Base-by-base conservation (phyloP, 345 rosid species). In the Rhizophora mangle region DNA sequence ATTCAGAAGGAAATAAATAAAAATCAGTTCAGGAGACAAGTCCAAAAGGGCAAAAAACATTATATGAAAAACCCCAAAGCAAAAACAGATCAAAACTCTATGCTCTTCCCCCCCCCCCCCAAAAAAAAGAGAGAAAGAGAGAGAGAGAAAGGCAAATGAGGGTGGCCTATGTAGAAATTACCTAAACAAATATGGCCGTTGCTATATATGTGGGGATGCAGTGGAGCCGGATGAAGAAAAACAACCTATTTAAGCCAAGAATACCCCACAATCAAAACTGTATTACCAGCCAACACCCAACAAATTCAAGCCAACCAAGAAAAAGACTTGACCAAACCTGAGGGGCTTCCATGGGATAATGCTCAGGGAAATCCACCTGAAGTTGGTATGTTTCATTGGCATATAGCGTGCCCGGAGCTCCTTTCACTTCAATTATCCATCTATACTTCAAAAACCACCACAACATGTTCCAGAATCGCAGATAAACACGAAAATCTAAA, bases 321-420 rank as follows among this genome's bases (percentile, higher is more conserved):
- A 11, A 13, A 13, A 43, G 49, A 43, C 49, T 13, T 43, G 19
- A 15, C 18, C 58, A 69, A 65, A 92, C 98, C 92, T 95, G 99
- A 1, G 98, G 99, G 0, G 99, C 94, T 81, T 96, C 99, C 98
- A 92, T 96, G 13, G 99, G 99, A 74, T 96, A 96, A 76, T 89
- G 94, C 73, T 90, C 99, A 8, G 99, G 97, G 62, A 96, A 96
- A 82, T 96, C 99, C 70, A 90, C 99, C 83, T 96, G 99, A 78
- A 96, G 96, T 77, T 92, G 97, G 79, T 86, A 96, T 3, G 86
- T 89, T 60, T 96, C 99, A 54, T 86, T 87, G 2, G 91, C 82
- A 49, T 96, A 96, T 1, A 96, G 82, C 64, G 99, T 90, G 46
- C 91, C 98, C 2, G 92, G 84, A 62, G 93, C 98, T 81, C 98